These are phyloP conservation scores for Aureobasidium zeae DNA, from an alignment of 2,329 filamentous ascomycete species.

Conservation along the genomic window DNA sequence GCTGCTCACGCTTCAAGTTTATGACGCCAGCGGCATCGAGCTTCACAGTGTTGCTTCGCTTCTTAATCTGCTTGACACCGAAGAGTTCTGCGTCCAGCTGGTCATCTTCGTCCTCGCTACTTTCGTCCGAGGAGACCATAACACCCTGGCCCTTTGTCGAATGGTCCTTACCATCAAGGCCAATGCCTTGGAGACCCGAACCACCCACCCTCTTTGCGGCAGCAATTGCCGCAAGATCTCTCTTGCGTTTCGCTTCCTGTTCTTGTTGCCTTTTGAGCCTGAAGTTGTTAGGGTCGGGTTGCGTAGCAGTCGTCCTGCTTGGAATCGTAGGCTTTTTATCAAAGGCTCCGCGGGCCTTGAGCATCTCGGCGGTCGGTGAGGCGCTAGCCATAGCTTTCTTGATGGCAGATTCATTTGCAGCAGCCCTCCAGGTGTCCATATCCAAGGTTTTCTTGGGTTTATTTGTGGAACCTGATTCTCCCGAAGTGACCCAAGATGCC, in stretches of 20 bases:
- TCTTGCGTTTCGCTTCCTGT: constrained; percentile 62
- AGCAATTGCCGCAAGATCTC: constrained; percentile 63
- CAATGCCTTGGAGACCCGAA: constrained; percentile 64
- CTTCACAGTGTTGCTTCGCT: constrained; percentile 33
- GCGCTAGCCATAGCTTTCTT: constrained; percentile 26
- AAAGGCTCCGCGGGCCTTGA: constrained; percentile 18
- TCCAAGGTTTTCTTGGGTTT: constrained; percentile 26
- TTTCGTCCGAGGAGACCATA: constrained; percentile 73
- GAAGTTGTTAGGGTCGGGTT: constrained; percentile 47
- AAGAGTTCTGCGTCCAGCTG: constrained; percentile 60
- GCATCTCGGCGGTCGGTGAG: constrained; percentile 23
- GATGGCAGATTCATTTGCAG: constrained; percentile 25
- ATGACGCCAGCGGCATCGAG: constrained; percentile 25
- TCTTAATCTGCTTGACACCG: constrained; percentile 38
- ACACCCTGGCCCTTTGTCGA: constrained; percentile 67
- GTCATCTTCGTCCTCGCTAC: constrained; percentile 36
- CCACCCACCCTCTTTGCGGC: constrained; percentile 62
- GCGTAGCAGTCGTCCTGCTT: constrained; percentile 26
- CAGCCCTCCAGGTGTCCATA: constrained; percentile 26
- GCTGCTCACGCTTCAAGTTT: constrained; percentile 37
- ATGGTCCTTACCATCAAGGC: constrained; percentile 70
- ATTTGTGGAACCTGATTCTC: constrained; percentile 16
- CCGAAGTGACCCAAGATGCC: constrained; percentile 33
- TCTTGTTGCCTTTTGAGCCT: constrained; percentile 66
- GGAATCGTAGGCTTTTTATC: constrained; percentile 25